Evolutionary conservation across 129 eudicot species (phyloP).

Genomic region (Calendula officinalis): DNA sequence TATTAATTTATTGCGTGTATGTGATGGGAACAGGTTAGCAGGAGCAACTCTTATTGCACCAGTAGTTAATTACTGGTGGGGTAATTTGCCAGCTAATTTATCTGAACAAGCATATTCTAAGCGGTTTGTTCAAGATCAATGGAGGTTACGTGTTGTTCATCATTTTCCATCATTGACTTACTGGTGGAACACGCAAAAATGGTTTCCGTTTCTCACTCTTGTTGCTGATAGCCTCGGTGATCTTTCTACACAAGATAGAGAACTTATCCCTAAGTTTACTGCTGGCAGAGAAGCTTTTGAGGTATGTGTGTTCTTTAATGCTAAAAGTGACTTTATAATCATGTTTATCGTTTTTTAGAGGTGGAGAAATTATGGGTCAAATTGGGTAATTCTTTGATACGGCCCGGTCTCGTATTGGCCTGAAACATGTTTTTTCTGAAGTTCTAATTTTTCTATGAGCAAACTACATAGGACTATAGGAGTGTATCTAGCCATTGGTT

Average conservation of each 20-base stretch:
- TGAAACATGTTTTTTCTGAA: too few relatives aligned
- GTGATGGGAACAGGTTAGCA: conserved; percentile 43
- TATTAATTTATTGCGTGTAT: background rate
- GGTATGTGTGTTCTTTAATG: conserved; percentile 38
- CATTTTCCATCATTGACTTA: conserved; percentile 61
- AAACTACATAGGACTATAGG: too few relatives aligned
- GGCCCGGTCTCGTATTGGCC: too few relatives aligned
- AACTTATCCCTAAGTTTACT: conserved; percentile 38
- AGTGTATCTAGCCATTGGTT: too few relatives aligned
- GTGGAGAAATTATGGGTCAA: too few relatives aligned
- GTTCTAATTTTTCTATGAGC: too few relatives aligned
- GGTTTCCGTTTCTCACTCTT: conserved; percentile 51
- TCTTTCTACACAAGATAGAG: conserved; percentile 53
- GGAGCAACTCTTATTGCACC: conserved; percentile 86
- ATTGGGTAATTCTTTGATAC: too few relatives aligned
- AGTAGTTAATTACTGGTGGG: conserved; percentile 85
- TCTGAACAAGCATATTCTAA: conserved; percentile 45
- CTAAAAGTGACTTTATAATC: too few relatives aligned
- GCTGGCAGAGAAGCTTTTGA: conserved; percentile 29
- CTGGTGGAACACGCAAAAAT: conserved; percentile 88
- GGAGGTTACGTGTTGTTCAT: conserved; percentile 79
- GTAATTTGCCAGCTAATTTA: conserved; percentile 56
- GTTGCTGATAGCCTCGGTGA: conserved; percentile 44
- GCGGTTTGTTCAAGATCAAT: conserved; percentile 59
- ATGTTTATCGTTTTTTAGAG: too few relatives aligned